These are phyloP conservation scores for Aspergillus eucalypticola DNA, from an alignment of 2,329 filamentous ascomycete genomes.

Conservation along the genomic window DNA sequence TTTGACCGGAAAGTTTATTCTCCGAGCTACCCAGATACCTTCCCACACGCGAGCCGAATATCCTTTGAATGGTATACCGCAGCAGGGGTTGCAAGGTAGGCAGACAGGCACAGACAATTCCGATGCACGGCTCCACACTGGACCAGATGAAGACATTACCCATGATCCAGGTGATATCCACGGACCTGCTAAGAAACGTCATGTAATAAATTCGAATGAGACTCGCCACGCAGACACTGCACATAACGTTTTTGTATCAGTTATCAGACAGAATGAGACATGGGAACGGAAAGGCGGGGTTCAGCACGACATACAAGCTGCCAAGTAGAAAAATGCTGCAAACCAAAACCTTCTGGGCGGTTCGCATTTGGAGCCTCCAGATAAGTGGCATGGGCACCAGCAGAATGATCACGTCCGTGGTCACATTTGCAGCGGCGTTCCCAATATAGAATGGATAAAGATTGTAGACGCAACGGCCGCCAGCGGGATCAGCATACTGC, in stretches of 20 bases:
- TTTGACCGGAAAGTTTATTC: neutral
- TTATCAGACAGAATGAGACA: neutral
- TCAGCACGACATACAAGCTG: slow-evolving; percentile 16
- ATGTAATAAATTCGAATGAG: slow-evolving; percentile 20
- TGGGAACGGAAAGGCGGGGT: neutral
- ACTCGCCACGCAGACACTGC: slow-evolving; percentile 22
- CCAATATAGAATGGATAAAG: slow-evolving; percentile 21
- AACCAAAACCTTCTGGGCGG: slow-evolving; percentile 12
- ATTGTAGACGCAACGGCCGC: slow-evolving; percentile 15
- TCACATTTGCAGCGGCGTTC: slow-evolving; percentile 17
- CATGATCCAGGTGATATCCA: slow-evolving; percentile 23
- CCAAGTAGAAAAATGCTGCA: slow-evolving; percentile 22
- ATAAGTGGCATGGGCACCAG: slow-evolving; percentile 19
- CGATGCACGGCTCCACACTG: slow-evolving; percentile 24
- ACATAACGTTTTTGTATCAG: neutral
- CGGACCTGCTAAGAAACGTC: slow-evolving; percentile 12
- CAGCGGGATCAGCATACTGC: slow-evolving; percentile 16
- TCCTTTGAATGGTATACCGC: neutral
- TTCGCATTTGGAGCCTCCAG: slow-evolving; percentile 20
- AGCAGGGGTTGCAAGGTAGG: slow-evolving; percentile 20
- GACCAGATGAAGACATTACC: slow-evolving; percentile 24
- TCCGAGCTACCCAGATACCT: neutral
- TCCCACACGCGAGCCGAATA: neutral
- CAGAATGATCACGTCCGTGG: slow-evolving; percentile 21
- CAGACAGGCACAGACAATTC: slow-evolving; percentile 24